Base-by-base conservation (phyloP, 2,329 filamentous ascomycete species). In the Exophiala lecanii-corni region DNA sequence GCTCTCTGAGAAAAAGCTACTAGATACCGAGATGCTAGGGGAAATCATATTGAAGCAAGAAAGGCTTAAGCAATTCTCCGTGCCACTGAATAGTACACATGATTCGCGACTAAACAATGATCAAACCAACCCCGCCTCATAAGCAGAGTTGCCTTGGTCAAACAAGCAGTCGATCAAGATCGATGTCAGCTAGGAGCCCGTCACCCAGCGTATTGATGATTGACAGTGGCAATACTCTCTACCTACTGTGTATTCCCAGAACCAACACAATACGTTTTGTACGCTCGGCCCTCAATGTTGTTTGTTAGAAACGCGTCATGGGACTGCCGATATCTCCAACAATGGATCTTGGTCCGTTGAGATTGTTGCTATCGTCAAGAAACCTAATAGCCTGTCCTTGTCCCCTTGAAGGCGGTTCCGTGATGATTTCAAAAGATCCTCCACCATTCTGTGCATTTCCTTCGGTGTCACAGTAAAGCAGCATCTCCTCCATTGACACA, bases 401-500 rank as follows among this genome's bases (percentile, higher is more conserved):
- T 20, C 43, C 25, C 13, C 64, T 69, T n/a, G n/a, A n/a, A 7
- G 23, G 12, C 7, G 23, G 23, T 36, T 79, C 75, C 28, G 74
- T 72, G 48, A 75, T 76, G 50, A 85, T 74, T 23, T 85, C 80
- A 59, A 98, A 94, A 18, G 77, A 83, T n/a, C 92, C 92, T 33
- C 91, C 91, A 34, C 92, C 92, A 57, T 97, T 97, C 46, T 82
- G 79, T 2, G 71, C 62, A 57, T 84, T 94, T 44, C 92, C 92
- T 61, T 95, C 87, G 1, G 91, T 95, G 57, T 97, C 91, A 62
- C 86, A 92, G 45, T 94, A 83, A 44, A 86, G 81, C 28, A 91
- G 73, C 55, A 97, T 74, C 57, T 96, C 89, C 18, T 72, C 74
- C 58, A 71, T 79, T 63, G 52, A 72, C 62, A 71, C 79, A 56